A percentile compares a stretch with the other conserved stretches of the same genome.
phyloP scores from a whole-genome alignment of 495 filamentous ascomycete genomes.

The Podospora appendiculata region DNA sequence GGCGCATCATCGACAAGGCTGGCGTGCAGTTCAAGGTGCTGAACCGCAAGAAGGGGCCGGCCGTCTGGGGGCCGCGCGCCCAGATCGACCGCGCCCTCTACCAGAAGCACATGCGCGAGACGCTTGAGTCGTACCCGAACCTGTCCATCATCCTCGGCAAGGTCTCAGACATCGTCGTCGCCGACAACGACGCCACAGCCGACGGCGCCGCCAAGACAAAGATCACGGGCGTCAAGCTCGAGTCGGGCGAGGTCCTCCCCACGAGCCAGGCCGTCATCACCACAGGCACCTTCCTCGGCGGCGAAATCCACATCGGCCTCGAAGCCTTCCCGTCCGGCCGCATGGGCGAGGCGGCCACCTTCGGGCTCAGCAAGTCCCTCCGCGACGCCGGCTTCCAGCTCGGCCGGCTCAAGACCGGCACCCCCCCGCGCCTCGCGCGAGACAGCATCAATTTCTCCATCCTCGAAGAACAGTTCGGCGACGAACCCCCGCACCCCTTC shows the following conservation, averaged over 20 bases:
- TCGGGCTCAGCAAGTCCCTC: constrained; percentile 87
- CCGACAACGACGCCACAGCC: constrained; percentile 42
- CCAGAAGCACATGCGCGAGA: constrained; percentile 83
- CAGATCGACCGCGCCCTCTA: constrained; percentile 94
- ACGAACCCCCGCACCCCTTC: constrained; percentile 83
- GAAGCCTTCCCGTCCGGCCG: constrained; percentile 77
- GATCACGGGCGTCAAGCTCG: constrained; percentile 80
- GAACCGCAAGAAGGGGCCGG: constrained; percentile 84
- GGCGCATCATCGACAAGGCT: constrained; percentile 86
- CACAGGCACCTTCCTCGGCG: constrained; percentile 90
- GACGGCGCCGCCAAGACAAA: constrained; percentile 51
- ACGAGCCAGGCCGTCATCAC: constrained; percentile 86
- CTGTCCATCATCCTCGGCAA: constrained; percentile 75
- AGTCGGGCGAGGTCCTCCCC: constrained; percentile 78
- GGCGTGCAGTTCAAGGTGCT: constrained; percentile 86
- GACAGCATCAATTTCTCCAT: constrained; percentile 72
- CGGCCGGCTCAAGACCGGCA: constrained; percentile 91
- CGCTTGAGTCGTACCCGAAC: constrained; percentile 67
- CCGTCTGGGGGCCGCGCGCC: constrained; percentile 93
- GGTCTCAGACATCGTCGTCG: constrained; percentile 82
- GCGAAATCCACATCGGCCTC: constrained; percentile 93
- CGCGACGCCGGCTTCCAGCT: constrained; percentile 84
- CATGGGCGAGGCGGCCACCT: constrained; percentile 91
- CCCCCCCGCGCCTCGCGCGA: constrained; percentile 78
- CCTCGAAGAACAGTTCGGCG: constrained; percentile 68